Base-by-base conservation (phyloP, 805 yeast species). In the Candida verbasci region DNA sequence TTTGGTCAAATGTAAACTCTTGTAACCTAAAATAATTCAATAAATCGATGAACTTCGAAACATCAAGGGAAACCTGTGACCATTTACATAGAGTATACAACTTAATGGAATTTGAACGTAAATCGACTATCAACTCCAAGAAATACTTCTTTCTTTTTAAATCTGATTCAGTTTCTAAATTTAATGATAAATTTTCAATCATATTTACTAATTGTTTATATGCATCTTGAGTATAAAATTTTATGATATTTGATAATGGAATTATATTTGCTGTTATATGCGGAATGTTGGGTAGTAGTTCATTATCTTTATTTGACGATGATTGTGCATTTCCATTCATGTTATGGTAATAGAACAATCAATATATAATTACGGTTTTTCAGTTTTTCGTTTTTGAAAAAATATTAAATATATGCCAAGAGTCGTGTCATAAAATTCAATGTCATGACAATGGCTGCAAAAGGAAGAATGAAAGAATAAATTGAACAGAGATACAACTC, bases 81-180 rank as follows among this genome's bases (percentile, higher is more conserved):
- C 99, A 93, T 59, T 91, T 89, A 35, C 83, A 76, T 26, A 93
- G 61, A 2, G 95, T 96, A 48, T 86, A 88, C 3, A 89, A 56
- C 55, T 91, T 80, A 41, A 89, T 76, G 52, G 82, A 87, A 49
- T 89, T 93, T 51, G 86, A 88, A 39, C 97, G 73, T 21, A 89
- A 61, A 24, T 70, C 66, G 2, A 91, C 82, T 16, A 93, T 67
- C 39, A 83, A 60, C 23, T 81, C 77, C 26, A 93, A 60, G 37
- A 93, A 74, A 35, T 71, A 70, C 42, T 77, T 74, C 62, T 91
- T 91, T 44, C 85, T 78, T 4, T 65, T 61, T 15, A 72, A 65
- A 44, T 86, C 89, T 10, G 73, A 60, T 14, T 76, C 78, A 3
- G 72, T 52, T 28, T 45, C 46, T 12, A 71, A 58, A 11, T 61